A percentile compares a stretch with the other conserved stretches of the same genome.
Conservation (phyloP, 148 eudicot genomes). For the Pharnaceum exiguum region DNA sequence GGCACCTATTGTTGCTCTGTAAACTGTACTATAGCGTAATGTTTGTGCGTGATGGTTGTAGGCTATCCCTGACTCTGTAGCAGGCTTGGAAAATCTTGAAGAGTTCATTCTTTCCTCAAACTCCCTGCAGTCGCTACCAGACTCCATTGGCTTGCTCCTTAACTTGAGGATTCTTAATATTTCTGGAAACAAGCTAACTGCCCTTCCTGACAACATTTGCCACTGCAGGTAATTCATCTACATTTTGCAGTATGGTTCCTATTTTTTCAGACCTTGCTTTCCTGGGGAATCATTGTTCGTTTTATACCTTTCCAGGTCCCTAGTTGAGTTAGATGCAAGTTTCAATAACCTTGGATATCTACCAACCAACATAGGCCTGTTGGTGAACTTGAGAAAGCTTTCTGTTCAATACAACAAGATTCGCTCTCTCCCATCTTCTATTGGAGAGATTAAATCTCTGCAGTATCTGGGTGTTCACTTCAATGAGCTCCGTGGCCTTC, state of each 20-base stretch:
- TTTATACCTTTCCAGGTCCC: slow-evolving; percentile 46
- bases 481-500: slow-evolving; percentile 88
- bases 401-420: slow-evolving; percentile 72
- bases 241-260: background rate
- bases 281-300: background rate
- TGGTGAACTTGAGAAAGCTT: slow-evolving; percentile 55
- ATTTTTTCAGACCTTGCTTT: background rate
- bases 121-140: slow-evolving; percentile 74
- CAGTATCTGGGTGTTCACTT: slow-evolving; percentile 68
- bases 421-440: slow-evolving; percentile 80
- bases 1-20: background rate
- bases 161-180: slow-evolving; percentile 72
- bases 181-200: slow-evolving; percentile 75
- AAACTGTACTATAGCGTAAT: background rate
- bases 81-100: slow-evolving; percentile 77
- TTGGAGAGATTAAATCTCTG: slow-evolving; percentile 76
- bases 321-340: slow-evolving; percentile 79
- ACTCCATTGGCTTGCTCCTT: slow-evolving; percentile 70
- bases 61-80: slow-evolving; percentile 85
- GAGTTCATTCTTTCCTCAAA: slow-evolving; percentile 77
- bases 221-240: slow-evolving; percentile 63
- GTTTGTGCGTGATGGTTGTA: slow-evolving; percentile 24
- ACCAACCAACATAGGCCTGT: slow-evolving; percentile 81
- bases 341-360: slow-evolving; percentile 75
- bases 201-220: slow-evolving; percentile 84